Conservation (phyloP, 192 early-diverging fungal species). For the Entomortierella parvispora region DNA sequence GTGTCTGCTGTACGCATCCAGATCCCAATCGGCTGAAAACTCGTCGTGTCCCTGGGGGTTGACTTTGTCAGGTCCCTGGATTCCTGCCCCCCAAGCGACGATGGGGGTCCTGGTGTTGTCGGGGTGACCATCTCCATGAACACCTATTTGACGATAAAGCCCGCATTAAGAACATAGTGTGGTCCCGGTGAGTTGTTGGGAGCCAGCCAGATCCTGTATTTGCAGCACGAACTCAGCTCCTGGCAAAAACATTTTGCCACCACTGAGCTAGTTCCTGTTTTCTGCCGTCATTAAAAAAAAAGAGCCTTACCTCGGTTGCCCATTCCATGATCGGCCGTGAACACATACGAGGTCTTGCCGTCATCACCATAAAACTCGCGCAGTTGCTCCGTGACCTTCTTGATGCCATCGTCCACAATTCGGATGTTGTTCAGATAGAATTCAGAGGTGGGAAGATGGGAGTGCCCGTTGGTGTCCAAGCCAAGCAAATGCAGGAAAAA, state of each 20-base stretch:
- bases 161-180: not conserved
- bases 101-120: slow-evolving; percentile 95
- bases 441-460: slow-evolving; percentile 81
- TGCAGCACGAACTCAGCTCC: not conserved
- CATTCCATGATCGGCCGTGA: slow-evolving; percentile 98
- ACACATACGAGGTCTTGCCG: slow-evolving; percentile 87
- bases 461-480: slow-evolving; percentile 95
- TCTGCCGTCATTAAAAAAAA: slow-evolving; percentile 2
- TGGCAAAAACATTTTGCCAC: slow-evolving; percentile 11
- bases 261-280: too few species aligned
- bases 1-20: slow-evolving; percentile 70
- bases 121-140: slow-evolving; percentile 95
- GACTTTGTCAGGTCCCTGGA: slow-evolving; percentile 68
- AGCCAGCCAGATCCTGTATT: not conserved
- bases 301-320: slow-evolving; percentile 75
- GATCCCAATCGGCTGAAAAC: slow-evolving; percentile 76
- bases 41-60: slow-evolving; percentile 78
- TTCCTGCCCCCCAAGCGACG: slow-evolving; percentile 94
- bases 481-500: slow-evolving; percentile 97
- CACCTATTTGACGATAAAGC: slow-evolving; percentile 58
- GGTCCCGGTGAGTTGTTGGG: not conserved
- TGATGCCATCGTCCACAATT: slow-evolving; percentile 82
- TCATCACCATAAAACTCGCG: slow-evolving; percentile 84
- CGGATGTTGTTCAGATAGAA: slow-evolving; percentile 91
- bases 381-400: slow-evolving; percentile 72